A percentile compares a stretch with the other conserved stretches of the same genome.
Evolutionary conservation across 169 alveolate genomes (phyloP).

Genomic region (Perkinsus chesapeaki): DNA sequence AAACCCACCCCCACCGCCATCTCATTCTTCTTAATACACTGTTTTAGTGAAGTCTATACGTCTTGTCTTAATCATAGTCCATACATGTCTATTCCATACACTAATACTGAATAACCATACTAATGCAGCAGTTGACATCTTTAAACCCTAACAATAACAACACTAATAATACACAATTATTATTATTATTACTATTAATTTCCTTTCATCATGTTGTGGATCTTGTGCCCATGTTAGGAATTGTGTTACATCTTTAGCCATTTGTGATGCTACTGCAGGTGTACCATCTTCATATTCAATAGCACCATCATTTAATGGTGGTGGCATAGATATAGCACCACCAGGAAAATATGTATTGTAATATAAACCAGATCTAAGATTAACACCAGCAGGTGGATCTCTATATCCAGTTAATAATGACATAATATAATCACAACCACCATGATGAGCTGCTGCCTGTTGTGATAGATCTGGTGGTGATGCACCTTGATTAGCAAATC

Average conservation of each 20-base stretch:
- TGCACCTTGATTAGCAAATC: slow-evolving; percentile 87
- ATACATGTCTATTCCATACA: not conserved
- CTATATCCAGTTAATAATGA: slow-evolving; percentile 85
- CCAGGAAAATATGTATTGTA: slow-evolving; percentile 87
- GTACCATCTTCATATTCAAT: slow-evolving; percentile 91
- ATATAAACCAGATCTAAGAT: slow-evolving; percentile 81
- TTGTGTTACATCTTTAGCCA: slow-evolving; percentile 72
- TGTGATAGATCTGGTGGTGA: slow-evolving; percentile 86
- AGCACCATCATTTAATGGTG: slow-evolving; percentile 89
- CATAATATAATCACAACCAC: slow-evolving; percentile 80
- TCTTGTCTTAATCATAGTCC: not conserved
- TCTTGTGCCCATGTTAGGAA: slow-evolving; percentile 64
- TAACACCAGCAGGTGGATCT: slow-evolving; percentile 87
- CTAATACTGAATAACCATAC: not conserved
- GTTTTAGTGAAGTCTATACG: not conserved
- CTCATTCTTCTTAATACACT: not conserved
- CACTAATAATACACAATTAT: not conserved
- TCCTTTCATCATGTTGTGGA: slow-evolving; percentile 67
- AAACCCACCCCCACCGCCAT: not conserved
- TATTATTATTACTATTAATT: slow-evolving; percentile 30
- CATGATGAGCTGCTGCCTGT: slow-evolving; percentile 76
- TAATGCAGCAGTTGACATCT: not conserved
- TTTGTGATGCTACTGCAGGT: slow-evolving; percentile 89
- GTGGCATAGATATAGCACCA: slow-evolving; percentile 91
- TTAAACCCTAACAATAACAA: not conserved